Evolutionary conservation across 495 filamentous ascomycete species (phyloP), one percentile per base, ranked within the genome.

Genomic region (Pyronema omphalodes): DNA sequence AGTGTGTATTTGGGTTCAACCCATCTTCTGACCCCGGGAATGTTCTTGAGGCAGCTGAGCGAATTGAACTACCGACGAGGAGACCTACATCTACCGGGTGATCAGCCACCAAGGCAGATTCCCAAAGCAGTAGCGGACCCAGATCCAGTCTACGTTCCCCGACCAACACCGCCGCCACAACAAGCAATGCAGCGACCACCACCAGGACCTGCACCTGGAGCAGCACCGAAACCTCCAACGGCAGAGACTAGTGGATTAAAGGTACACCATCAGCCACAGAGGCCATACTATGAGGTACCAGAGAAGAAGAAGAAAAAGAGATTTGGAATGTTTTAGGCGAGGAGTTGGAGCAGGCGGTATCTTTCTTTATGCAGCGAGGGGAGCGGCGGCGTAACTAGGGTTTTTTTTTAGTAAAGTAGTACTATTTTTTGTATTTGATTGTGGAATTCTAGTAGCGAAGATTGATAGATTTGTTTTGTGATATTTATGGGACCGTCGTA

Each of bases 1-100:
- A 91, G 96, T 58, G 73, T 94, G n/a, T 88, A 88, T 68, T 75
- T 98, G 9, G 82, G 80, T n/a, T 88, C 86, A 0, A 84, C 78
- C 9, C 89, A 98, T 66, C 93, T 96, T 84, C 70, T 93, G 18
- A 86, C 77, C 5, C 88, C 91, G 1, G 70, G 73, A 19, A 69
- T 93, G 6, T 98, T 83, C 66, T 64, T 96, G 40, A 73, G 79
- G 34, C 91, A 98, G 60, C 69, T 98, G 5, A 76, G 79, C 37
- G 85, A 89, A 58, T 72, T 95, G 44, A 80, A 80, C 53, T 71
- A 75, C 15, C 84, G 86, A 60, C 81, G 80, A 64, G 72, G 84
- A 39, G 72, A 76, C 11, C 72, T 98, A 9, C 76, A 85, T 60
- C 76, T 96, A 39, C 91, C 91, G 2, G 74, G 79, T 34, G 89